Conservation (phyloP, 2,329 filamentous ascomycete genomes). For the Aspergillus sp. region DNA sequence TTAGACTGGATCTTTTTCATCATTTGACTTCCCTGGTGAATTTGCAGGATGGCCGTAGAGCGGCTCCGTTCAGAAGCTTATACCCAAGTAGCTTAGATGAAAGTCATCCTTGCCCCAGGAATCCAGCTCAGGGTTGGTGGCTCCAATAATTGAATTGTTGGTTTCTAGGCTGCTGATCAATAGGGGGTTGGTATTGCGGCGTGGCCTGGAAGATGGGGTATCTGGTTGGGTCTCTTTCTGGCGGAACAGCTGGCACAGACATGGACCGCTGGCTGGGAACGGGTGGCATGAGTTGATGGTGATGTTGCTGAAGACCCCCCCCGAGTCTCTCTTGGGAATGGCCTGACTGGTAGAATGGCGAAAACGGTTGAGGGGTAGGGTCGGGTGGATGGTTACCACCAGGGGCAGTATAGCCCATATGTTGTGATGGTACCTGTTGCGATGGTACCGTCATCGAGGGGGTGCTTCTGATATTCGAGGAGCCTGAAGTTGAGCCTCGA, state of each 20-base stretch:
- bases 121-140: too few species aligned
- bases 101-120: too few species aligned
- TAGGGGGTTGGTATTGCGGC: too few species aligned
- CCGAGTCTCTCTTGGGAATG: constrained; percentile 8
- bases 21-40: too few species aligned
- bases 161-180: too few species aligned
- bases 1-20: too few species aligned
- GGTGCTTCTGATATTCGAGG: constrained; percentile 2
- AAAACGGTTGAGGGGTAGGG: constrained; percentile 14
- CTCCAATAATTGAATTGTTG: too few species aligned
- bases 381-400: constrained; percentile 10
- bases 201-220: too few species aligned
- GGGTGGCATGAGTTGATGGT: constrained; percentile 12
- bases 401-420: constrained; percentile 13
- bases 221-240: constrained; percentile 8
- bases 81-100: too few species aligned
- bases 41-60: too few species aligned
- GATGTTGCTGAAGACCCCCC: constrained; percentile 8
- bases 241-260: constrained; percentile 11
- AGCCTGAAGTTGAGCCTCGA: constrained; percentile 12
- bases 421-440: constrained; percentile 16
- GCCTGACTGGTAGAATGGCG: constrained; percentile 12
- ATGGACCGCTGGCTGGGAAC: constrained; percentile 13
- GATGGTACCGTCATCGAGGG: constrained; percentile 9
- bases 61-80: too few species aligned